These are phyloP conservation scores for Boletus sp. DNA, from an alignment of 768 basidiomycete species.

Conservation along the genomic window DNA sequence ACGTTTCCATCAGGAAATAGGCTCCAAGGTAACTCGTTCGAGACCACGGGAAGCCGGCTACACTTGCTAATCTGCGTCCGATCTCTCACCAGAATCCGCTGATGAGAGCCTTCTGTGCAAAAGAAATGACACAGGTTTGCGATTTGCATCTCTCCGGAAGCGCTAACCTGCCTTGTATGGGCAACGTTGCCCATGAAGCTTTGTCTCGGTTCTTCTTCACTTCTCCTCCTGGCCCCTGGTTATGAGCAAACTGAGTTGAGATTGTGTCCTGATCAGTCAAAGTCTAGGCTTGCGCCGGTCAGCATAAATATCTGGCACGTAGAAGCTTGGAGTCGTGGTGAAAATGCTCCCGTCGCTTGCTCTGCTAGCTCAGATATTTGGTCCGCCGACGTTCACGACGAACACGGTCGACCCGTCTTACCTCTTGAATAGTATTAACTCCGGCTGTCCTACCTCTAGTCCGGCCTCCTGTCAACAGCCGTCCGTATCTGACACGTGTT, in stretches of 20 bases:
- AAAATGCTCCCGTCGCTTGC: conserved; percentile 23
- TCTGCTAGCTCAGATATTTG: conserved; percentile 23
- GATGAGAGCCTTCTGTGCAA: neutral
- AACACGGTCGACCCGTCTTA: conserved; percentile 19
- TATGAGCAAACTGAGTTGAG: neutral
- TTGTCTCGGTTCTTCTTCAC: neutral
- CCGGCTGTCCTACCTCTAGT: conserved; percentile 52
- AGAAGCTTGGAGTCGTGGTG: neutral
- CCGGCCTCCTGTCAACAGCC: conserved; percentile 55
- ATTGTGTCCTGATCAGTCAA: neutral
- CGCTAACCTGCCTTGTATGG: neutral
- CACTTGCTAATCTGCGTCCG: neutral
- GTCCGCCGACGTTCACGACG: conserved; percentile 18
- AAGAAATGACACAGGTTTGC: neutral
- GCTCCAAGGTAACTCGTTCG: neutral
- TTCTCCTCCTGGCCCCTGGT: neutral
- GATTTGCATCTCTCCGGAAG: no score
- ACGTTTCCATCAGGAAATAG: neutral
- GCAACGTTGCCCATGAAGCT: neutral
- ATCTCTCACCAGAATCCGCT: neutral
- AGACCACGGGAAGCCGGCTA: neutral
- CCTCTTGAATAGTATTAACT: conserved; percentile 38
- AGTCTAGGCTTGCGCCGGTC: neutral
- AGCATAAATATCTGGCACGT: conserved; percentile 9
- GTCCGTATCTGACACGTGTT: conserved; percentile 51